Evolutionary conservation across 345 rosid genomes (phyloP), one percentile per base, ranked within the genome.

Genomic region (Viola odorata): DNA sequence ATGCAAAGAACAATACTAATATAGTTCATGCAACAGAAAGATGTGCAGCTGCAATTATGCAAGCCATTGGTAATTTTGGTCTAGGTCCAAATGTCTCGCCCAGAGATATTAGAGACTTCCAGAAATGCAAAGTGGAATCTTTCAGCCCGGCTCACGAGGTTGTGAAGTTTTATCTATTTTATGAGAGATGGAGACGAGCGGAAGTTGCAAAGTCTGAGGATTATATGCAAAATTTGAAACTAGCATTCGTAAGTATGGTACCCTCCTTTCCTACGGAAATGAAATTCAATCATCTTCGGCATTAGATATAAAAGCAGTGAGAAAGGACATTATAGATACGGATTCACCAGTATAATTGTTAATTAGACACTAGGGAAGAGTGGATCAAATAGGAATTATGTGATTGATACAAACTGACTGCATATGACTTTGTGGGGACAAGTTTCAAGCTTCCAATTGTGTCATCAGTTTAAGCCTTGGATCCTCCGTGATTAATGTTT

Each of bases 111-210:
- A 45, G 84, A 3, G 88, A 86, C 65, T 65, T 84, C 55, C 50
- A 61, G 44, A 74, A 78, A 12, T 48, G 50, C 51, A 68, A 71
- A 53, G 39, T 42, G 6, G 80, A 80, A 62, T 72, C 69, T 62
- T 65, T 60, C 40, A 75, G 77, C 74, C 84, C 91, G 0, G 75
- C 78, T 66, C 75, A 76, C 57, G 95, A 76, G 68, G 75, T 82
- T 17, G 99, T 90, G 63, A 86, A 77, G 42, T 77, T 94, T 60
- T 83, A 80, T 80, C 59, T 94, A 77, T 81, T 85, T 66, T 82
- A 81, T 55, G 99, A 94, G 85, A 87, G 79, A 66, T 88, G 96
- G 96, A 83, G 97, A 78, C 88, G 96, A 45, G 90, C 87, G 52
- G 98, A 92, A 75, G 69, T 88, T 47, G 97, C 80, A 54, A 87